Conservation (phyloP, 2,329 filamentous ascomycete species). For the Paramyrothecium sp. region DNA sequence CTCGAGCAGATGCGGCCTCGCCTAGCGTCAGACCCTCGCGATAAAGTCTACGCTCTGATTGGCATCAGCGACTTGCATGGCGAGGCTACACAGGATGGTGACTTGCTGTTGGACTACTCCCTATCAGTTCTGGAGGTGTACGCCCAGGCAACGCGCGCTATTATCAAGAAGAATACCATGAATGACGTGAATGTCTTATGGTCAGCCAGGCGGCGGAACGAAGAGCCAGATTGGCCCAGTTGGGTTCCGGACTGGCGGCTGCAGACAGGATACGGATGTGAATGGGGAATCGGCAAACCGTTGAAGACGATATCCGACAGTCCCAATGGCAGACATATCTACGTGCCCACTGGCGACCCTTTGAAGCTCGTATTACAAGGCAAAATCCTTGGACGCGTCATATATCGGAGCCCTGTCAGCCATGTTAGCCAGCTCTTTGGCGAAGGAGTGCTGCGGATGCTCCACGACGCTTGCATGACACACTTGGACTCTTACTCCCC, state of each 20-base stretch:
- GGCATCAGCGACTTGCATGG: slow-evolving; percentile 11
- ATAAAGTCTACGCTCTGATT: slow-evolving; percentile 15
- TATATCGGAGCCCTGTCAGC: slow-evolving; percentile 9
- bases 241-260: slow-evolving; percentile 18
- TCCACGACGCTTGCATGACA: slow-evolving; percentile 6
- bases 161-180: slow-evolving; percentile 3
- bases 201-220: slow-evolving; percentile 11
- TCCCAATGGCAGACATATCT: slow-evolving; percentile 4
- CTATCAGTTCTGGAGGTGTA: slow-evolving; percentile 10
- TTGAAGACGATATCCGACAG: background rate
- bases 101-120: slow-evolving; percentile 11
- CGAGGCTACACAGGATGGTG: background rate
- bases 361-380: slow-evolving; percentile 6
- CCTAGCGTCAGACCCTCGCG: slow-evolving; percentile 11
- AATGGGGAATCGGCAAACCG: slow-evolving; percentile 11
- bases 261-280: slow-evolving; percentile 11
- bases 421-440: slow-evolving; percentile 10
- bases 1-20: slow-evolving; percentile 11
- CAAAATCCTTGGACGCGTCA: slow-evolving; percentile 3
- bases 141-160: slow-evolving; percentile 9
- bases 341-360: background rate
- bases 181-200: slow-evolving; percentile 10
- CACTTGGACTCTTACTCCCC: slow-evolving; percentile 7
- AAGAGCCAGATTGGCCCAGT: slow-evolving; percentile 11
- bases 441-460: background rate